Evolutionary conservation across 495 filamentous ascomycete species (phyloP).

Genomic region (Penicillium tannophilum): DNA sequence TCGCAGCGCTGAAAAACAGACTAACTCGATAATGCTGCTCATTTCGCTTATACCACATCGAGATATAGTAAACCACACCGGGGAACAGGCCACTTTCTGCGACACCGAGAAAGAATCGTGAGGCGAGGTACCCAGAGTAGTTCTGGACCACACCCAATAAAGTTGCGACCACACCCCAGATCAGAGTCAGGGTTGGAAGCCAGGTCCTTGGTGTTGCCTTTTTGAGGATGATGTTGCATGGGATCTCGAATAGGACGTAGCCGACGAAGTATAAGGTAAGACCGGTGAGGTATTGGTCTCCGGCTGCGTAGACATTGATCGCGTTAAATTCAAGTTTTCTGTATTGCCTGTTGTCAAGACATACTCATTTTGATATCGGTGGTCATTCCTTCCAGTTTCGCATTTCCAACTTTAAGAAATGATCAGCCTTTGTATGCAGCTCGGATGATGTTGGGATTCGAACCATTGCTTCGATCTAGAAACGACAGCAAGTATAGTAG

Average conservation of each 20-base stretch:
- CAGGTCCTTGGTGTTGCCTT: constrained; percentile 66
- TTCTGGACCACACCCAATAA: constrained; percentile 70
- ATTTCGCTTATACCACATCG: constrained; percentile 79
- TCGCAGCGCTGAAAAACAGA: constrained; percentile 74
- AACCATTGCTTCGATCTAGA: constrained; percentile 74
- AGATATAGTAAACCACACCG: constrained; percentile 80
- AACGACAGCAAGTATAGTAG: constrained; percentile 74
- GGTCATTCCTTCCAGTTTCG: constrained; percentile 63
- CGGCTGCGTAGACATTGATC: constrained; percentile 38
- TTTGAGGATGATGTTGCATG: constrained; percentile 75
- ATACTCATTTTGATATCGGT: constrained; percentile 63
- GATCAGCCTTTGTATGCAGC: constrained; percentile 16
- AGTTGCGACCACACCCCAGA: constrained; percentile 69
- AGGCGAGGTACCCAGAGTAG: constrained; percentile 62
- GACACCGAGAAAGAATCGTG: constrained; percentile 49
- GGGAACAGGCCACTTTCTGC: constrained; percentile 64
- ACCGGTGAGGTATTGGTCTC: constrained; percentile 71
- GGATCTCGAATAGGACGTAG: constrained; percentile 72
- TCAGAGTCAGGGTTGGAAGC: constrained; percentile 56
- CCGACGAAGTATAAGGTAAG: constrained; percentile 76
- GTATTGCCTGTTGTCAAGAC: neutral
- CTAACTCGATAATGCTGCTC: constrained; percentile 74
- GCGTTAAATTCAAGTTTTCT: neutral
- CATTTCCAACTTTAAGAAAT: constrained; percentile 51
- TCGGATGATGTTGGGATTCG: neutral